Conservation (phyloP, 345 rosid genomes). For the Camelina hispida region DNA sequence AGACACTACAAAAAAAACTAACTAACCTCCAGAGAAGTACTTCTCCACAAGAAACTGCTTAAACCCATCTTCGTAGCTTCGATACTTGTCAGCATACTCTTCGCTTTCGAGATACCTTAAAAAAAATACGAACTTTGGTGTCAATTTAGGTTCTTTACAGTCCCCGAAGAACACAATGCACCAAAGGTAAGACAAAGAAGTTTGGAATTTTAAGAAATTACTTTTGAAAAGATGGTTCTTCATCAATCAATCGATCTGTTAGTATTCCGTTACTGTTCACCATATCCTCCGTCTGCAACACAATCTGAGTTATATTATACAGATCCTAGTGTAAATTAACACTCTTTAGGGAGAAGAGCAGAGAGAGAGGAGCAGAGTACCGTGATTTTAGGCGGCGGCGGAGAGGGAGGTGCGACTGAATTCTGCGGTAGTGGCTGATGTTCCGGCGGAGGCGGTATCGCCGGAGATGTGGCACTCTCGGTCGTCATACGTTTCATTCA, state of each 20-base stretch:
- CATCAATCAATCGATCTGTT: neutral
- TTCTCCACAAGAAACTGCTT: slow-evolving; percentile 58
- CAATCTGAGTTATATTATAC: slow-evolving; percentile 16
- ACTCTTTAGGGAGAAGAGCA: neutral
- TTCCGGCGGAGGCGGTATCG: slow-evolving; percentile 31
- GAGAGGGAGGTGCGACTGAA: neutral
- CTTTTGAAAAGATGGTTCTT: slow-evolving; percentile 25
- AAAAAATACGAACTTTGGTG: slow-evolving; percentile 17
- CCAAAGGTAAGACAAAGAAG: neutral
- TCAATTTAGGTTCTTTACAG: neutral
- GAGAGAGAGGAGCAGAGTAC: slow-evolving; percentile 22
- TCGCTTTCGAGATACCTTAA: slow-evolving; percentile 51
- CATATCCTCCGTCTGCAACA: slow-evolving; percentile 8
- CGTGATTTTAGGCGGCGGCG: slow-evolving; percentile 13
- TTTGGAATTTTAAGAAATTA: neutral
- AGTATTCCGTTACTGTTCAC: slow-evolving; percentile 18
- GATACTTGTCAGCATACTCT: slow-evolving; percentile 58
- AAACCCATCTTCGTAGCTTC: slow-evolving; percentile 66
- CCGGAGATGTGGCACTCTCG: slow-evolving; percentile 32
- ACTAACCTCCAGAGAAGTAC: slow-evolving; percentile 78
- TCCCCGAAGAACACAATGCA: neutral
- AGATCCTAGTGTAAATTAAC: neutral
- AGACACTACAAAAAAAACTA: neutral
- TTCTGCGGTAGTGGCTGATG: neutral
- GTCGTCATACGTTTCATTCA: neutral